A percentile compares a stretch with the other conserved stretches of the same genome.
Conservation (phyloP, 345 rosid genomes). For the Stellera chamaejasme region DNA sequence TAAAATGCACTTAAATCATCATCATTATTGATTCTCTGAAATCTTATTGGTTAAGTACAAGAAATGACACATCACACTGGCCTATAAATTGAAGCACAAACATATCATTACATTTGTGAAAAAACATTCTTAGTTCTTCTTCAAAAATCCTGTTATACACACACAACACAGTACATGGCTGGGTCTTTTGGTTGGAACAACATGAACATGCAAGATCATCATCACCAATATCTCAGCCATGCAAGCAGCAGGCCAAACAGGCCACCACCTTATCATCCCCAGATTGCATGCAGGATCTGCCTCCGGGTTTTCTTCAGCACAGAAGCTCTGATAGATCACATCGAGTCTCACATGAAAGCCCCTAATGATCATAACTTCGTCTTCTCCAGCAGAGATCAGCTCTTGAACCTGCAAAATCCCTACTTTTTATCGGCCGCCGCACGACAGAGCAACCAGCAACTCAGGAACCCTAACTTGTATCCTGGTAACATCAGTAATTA, state of each 20-base stretch:
- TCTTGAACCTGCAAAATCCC: too few species aligned
- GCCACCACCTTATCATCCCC: neutral
- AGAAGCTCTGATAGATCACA: slow-evolving; percentile 21
- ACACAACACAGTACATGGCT: too few species aligned
- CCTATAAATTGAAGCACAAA: neutral
- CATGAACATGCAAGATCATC: neutral
- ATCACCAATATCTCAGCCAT: neutral
- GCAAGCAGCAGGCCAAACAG: neutral
- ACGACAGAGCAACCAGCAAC: neutral
- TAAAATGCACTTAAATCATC: neutral
- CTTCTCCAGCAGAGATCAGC: neutral
- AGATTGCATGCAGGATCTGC: slow-evolving; percentile 29
- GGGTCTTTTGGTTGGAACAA: slow-evolving; percentile 16
- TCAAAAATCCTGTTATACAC: neutral
- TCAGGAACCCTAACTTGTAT: neutral
- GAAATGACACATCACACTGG: neutral
- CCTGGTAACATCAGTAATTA: neutral
- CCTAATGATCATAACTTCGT: neutral
- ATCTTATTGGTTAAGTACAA: neutral
- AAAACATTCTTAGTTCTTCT: neutral
- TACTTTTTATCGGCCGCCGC: neutral
- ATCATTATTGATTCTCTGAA: neutral
- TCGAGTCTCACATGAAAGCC: slow-evolving; percentile 12
- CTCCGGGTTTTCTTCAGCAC: slow-evolving; percentile 17
- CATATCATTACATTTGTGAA: neutral